Evolutionary conservation across 2,329 filamentous ascomycete species (phyloP).

Genomic region (Botryotinia convoluta): DNA sequence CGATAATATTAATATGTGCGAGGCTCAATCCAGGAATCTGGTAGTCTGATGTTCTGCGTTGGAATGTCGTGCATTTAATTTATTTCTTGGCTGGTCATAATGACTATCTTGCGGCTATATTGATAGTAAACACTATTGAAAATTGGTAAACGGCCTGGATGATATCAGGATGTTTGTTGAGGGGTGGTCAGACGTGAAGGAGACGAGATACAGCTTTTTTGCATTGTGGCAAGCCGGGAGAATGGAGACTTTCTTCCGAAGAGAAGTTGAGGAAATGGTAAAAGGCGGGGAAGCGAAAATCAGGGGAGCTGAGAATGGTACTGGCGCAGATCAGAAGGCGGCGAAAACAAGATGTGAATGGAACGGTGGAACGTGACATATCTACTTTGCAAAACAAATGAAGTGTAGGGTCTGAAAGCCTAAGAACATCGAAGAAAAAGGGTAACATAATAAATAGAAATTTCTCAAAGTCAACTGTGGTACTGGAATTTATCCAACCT

Average conservation of each 20-base stretch:
- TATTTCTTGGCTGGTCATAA: neutral
- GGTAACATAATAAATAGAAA: neutral
- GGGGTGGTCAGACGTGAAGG: neutral
- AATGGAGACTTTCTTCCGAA: neutral
- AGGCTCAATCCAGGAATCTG: slow-evolving; percentile 16
- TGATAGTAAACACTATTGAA: neutral
- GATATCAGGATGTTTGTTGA: neutral
- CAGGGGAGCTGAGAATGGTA: neutral
- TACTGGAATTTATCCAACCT: neutral
- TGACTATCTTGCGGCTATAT: slow-evolving; percentile 9
- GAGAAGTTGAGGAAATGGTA: neutral
- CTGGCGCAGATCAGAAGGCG: neutral
- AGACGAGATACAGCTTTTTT: neutral
- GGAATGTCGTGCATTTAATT: slow-evolving; percentile 14
- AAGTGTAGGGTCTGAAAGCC: neutral
- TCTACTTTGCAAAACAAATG: neutral
- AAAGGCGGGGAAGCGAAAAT: slow-evolving; percentile 9
- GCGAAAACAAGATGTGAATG: neutral
- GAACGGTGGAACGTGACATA: neutral
- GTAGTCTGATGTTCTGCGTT: slow-evolving; percentile 5
- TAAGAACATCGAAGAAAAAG: neutral
- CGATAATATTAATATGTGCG: neutral
- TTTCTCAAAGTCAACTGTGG: neutral
- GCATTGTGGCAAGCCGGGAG: neutral
- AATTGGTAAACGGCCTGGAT: neutral